These are phyloP conservation scores for Chalciporus sphaerocephalus DNA, from an alignment of 768 basidiomycete genomes.

Conservation along the genomic window DNA sequence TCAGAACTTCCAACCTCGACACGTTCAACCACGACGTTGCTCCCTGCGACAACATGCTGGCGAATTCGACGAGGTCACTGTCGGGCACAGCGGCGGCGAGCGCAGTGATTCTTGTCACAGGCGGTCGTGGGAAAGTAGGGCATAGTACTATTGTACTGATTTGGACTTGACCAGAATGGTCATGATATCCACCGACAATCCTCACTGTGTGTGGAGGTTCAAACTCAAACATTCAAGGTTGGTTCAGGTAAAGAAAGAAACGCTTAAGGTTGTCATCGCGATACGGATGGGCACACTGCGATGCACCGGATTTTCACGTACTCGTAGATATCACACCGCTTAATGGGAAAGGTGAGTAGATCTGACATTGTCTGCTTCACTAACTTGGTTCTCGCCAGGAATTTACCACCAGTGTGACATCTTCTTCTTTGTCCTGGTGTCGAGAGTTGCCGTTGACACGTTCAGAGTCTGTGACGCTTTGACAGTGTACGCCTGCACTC, in stretches of 20 bases:
- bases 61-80: background rate
- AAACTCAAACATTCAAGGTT: no score
- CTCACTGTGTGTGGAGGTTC: background rate
- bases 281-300: background rate
- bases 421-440: background rate
- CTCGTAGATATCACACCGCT: background rate
- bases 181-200: background rate
- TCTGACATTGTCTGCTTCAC: background rate
- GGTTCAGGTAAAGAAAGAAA: background rate
- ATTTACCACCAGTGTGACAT: no score
- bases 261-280: background rate
- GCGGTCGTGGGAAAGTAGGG: background rate
- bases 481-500: background rate
- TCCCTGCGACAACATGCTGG: slow-evolving; percentile 47
- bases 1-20: slow-evolving; percentile 65
- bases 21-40: slow-evolving; percentile 50
- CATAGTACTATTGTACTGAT: background rate
- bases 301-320: background rate
- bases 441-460: background rate
- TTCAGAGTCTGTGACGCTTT: slow-evolving; percentile 2
- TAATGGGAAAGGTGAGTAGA: background rate
- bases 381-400: slow-evolving; percentile 1
- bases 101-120: background rate
- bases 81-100: background rate
- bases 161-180: background rate